Conservation (phyloP, 441 rosid genomes). For the Corymbia calophylla region DNA sequence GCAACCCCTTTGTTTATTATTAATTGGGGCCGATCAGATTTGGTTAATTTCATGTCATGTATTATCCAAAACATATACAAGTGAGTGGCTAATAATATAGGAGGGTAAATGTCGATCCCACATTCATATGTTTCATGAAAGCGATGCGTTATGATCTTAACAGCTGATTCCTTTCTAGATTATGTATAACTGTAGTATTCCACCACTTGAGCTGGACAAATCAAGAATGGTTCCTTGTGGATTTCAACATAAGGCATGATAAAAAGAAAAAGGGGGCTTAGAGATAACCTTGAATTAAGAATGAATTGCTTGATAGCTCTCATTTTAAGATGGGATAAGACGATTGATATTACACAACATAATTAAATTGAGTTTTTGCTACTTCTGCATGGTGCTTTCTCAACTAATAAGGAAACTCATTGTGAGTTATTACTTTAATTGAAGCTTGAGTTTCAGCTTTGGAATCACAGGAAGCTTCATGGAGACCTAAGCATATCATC, state of each 20-base stretch:
- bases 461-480: background rate
- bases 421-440: background rate
- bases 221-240: background rate
- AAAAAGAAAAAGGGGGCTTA: background rate
- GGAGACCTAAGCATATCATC: background rate
- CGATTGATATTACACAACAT: background rate
- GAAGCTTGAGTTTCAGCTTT: background rate
- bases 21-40: background rate
- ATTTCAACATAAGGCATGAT: background rate
- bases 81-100: background rate
- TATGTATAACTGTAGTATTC: background rate
- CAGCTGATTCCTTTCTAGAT: fast-evolving
- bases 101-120: too few relatives aligned
- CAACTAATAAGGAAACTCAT: too few relatives aligned
- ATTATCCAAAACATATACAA: background rate
- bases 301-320: background rate
- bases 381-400: background rate
- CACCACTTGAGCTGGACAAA: too few relatives aligned
- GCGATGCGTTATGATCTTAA: background rate
- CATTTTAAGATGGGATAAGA: background rate
- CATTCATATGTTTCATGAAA: too few relatives aligned
- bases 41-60: background rate
- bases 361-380: background rate
- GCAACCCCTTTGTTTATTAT: too few relatives aligned
- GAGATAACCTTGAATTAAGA: background rate